Conservation (phyloP, 2,329 filamentous ascomycete genomes). For the Xylariales sp. region DNA sequence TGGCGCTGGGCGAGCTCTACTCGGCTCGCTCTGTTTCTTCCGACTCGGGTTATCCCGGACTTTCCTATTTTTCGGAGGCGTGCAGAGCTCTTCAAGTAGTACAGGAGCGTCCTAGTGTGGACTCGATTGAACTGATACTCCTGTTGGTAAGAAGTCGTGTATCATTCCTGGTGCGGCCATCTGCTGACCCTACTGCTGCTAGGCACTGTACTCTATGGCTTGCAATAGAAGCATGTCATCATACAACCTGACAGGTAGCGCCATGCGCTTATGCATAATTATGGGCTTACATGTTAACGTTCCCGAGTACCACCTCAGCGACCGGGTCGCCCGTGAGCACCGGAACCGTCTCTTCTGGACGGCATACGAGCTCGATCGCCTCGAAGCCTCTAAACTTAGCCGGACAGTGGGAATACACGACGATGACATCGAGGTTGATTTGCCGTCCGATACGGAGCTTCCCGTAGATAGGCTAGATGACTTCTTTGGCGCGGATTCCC, state of each 20-base stretch:
- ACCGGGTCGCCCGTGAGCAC: conserved; percentile 32
- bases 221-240: conserved; percentile 41
- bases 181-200: neutral
- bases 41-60: conserved; percentile 33
- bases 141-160: conserved; percentile 39
- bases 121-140: conserved; percentile 37
- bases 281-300: conserved; percentile 39
- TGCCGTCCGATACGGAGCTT: conserved; percentile 30
- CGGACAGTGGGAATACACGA: conserved; percentile 44
- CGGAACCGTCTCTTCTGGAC: conserved; percentile 37
- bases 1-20: conserved; percentile 42
- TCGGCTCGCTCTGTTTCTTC: conserved; percentile 29
- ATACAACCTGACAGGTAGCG: conserved; percentile 37
- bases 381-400: conserved; percentile 44
- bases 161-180: neutral
- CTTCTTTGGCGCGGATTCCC: conserved; percentile 26
- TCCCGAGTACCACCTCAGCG: conserved; percentile 32
- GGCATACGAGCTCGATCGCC: conserved; percentile 37
- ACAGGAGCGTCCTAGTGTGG: conserved; percentile 36
- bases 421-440: conserved; percentile 40
- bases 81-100: conserved; percentile 32
- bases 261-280: conserved; percentile 36
- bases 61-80: conserved; percentile 37
- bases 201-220: conserved; percentile 39
- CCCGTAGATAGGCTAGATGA: conserved; percentile 14